Conservation (phyloP, 768 basidiomycete species). For the Mycena latifolia region DNA sequence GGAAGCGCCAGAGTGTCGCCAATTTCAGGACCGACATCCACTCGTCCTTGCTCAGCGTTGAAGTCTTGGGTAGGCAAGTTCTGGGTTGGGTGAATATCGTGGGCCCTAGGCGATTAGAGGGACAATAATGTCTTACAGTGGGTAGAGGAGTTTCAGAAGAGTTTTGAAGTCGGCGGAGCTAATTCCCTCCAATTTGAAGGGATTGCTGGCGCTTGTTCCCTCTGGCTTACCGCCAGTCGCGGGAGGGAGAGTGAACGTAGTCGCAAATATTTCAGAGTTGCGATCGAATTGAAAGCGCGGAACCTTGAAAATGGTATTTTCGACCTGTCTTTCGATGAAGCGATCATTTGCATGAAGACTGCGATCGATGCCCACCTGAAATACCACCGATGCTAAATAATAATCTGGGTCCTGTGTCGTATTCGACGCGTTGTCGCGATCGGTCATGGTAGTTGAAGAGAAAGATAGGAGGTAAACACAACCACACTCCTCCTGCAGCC, state of each 20-base stretch:
- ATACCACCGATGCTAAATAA: too few species aligned
- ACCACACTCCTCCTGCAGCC: too few species aligned
- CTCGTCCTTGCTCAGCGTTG: background rate
- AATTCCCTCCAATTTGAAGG: constrained; percentile 41
- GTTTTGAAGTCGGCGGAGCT: constrained; percentile 38
- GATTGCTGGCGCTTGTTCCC: constrained; percentile 39
- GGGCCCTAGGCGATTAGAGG: too few species aligned
- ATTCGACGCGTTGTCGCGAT: too few species aligned
- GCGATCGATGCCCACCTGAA: too few species aligned
- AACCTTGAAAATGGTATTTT: constrained; percentile 43
- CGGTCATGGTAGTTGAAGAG: too few species aligned
- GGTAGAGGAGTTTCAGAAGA: too few species aligned
- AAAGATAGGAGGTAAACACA: too few species aligned
- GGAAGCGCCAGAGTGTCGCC: constrained; percentile 47
- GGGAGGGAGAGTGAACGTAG: constrained; percentile 42
- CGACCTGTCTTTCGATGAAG: constrained; percentile 38
- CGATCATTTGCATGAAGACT: too few species aligned
- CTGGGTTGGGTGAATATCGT: background rate
- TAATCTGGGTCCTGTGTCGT: too few species aligned
- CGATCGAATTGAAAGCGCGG: constrained; percentile 42
- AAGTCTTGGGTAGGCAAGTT: background rate
- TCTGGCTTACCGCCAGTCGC: constrained; percentile 29
- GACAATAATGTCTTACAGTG: too few species aligned
- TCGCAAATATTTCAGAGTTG: constrained; percentile 42
- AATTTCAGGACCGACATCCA: constrained; percentile 50